Evolutionary conservation across 108 stramenopile species (phyloP), one percentile per base, ranked within the genome.

Genomic region (Stephanodiscus minutulus): DNA sequence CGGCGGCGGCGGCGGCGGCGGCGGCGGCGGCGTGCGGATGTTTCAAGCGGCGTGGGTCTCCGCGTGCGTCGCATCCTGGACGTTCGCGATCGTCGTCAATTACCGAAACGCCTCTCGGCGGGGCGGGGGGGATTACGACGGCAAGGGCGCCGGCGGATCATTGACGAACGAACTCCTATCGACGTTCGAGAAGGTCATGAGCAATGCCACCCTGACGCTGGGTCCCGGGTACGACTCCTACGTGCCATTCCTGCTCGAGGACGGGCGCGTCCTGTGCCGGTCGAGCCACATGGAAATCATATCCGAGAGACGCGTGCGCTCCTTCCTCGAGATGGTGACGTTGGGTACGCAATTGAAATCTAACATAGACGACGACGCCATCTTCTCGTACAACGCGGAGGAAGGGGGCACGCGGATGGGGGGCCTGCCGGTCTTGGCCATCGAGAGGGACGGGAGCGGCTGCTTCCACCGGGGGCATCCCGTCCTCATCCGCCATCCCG

Each of bases 121-220:
- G n/a, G n/a, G n/a, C n/a, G n/a, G n/a, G n/a, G n/a, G n/a, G n/a
- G n/a, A n/a, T n/a, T n/a, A n/a, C n/a, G n/a, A n/a, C n/a, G n/a
- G n/a, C n/a, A n/a, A n/a, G n/a, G n/a, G n/a, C n/a, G n/a, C n/a
- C n/a, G n/a, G n/a, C n/a, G n/a, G n/a, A n/a, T n/a, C n/a, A n/a
- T n/a, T 58, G 0, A 58, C 35, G 17, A 58, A 58, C 37, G n/a
- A 27, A 37, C 33, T 58, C 37, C 57, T 58, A 0, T 33, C 57
- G 1, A 58, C 35, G 0, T 58, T 58, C 35, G 57, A 58, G 33
- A 33, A 58, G n/a, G 33, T 58, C n/a, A 58, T 58, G 33, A 58
- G 57, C 57, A 37, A 33, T 13, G 11, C 57, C 57, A 36, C 36
- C 37, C 57, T 58, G 1, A 0, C 6, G 3, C 35, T 58, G 28